Percentiles rank a stretch among this genome's conserved stretches.
Evolutionary conservation across 2,329 filamentous ascomycete species (phyloP).

Genomic region (Aspergillus sergii): DNA sequence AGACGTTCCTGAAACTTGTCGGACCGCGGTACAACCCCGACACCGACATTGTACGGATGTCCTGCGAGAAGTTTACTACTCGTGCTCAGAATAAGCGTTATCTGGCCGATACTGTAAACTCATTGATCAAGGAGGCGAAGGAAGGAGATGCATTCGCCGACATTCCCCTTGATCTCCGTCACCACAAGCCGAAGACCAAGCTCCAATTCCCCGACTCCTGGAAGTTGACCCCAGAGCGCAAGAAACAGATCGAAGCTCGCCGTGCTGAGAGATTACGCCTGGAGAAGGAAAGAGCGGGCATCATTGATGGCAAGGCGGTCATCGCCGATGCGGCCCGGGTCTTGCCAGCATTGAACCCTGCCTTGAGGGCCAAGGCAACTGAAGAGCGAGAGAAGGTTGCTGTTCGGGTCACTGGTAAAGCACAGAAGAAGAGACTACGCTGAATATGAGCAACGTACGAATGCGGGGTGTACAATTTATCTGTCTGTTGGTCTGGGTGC

Average conservation of each 20-base stretch:
- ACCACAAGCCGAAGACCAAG: conserved; percentile 71
- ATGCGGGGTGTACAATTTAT: conserved; percentile 7
- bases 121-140: conserved; percentile 73
- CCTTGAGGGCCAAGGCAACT: conserved; percentile 24
- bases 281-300: conserved; percentile 61
- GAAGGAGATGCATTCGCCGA: conserved; percentile 86
- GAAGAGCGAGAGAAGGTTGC: conserved; percentile 27
- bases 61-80: conserved; percentile 83
- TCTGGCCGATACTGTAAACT: conserved; percentile 75
- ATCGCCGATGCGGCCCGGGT: conserved; percentile 35
- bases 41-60: conserved; percentile 81
- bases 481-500: conserved; percentile 12
- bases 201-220: conserved; percentile 79
- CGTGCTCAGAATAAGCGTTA: conserved; percentile 98
- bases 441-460: conserved; percentile 10
- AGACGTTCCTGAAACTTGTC: conserved; percentile 84
- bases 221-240: conserved; percentile 73
- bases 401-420: conserved; percentile 17
- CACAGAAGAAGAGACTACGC: conserved; percentile 21
- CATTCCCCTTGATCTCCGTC: conserved; percentile 83
- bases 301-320: conserved; percentile 55
- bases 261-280: conserved; percentile 56
- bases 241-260: conserved; percentile 63
- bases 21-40: conserved; percentile 87
- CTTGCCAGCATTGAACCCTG: conserved; percentile 37